Percentiles rank a stretch among this genome's conserved stretches.
These are phyloP conservation scores for Oryza glumipatula DNA, from an alignment of 176 grass and related monocot species.

Conservation along the genomic window DNA sequence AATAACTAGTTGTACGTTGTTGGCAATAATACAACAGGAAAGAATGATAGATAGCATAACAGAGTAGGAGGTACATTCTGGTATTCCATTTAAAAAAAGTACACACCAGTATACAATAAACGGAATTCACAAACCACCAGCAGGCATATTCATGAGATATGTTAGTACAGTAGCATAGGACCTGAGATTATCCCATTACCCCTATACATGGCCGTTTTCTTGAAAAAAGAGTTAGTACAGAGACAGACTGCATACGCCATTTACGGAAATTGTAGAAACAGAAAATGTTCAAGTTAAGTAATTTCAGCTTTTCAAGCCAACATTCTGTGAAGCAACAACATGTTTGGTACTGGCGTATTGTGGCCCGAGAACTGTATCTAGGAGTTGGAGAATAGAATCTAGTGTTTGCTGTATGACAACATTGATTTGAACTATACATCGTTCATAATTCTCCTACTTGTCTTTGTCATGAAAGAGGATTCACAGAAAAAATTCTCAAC, in stretches of 20 bases:
- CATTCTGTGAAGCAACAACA: not conserved
- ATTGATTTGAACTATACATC: not conserved
- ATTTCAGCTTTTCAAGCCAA: not conserved
- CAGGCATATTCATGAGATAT: slow-evolving; percentile 6
- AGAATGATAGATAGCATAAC: slow-evolving; percentile 13
- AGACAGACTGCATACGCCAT: not conserved
- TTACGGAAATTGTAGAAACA: not conserved
- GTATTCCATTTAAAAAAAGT: not conserved
- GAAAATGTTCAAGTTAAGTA: not conserved
- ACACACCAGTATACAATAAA: not conserved
- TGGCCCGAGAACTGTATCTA: not conserved
- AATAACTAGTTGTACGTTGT: not conserved
- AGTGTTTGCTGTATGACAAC: no score
- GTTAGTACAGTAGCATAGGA: not conserved
- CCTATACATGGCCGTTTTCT: not conserved
- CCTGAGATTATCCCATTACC: not conserved
- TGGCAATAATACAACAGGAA: not conserved
- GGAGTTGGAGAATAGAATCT: not conserved
- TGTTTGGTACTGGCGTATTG: not conserved
- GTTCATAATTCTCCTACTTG: not conserved
- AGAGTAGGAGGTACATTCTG: not conserved
- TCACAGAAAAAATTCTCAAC: not conserved
- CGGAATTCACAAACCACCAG: not conserved
- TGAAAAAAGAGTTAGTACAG: not conserved
- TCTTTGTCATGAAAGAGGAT: not conserved